Percentiles rank a stretch among this genome's conserved stretches.
These are phyloP conservation scores for Mycena metata DNA, from an alignment of 768 basidiomycete genomes.

Conservation along the genomic window DNA sequence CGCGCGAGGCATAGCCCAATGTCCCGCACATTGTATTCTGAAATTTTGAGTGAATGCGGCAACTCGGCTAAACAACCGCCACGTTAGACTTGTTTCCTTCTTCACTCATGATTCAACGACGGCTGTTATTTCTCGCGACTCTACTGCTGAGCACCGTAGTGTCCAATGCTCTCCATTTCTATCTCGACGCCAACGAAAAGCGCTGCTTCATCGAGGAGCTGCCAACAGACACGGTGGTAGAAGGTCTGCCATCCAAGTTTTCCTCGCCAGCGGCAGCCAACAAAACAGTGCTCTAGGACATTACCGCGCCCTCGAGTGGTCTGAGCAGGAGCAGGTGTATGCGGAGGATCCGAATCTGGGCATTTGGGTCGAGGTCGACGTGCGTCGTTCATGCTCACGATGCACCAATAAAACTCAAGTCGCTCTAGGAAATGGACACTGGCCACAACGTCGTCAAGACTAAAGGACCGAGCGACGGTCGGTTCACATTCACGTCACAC, in stretches of 20 bases:
- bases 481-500: slow-evolving; percentile 98
- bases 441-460: slow-evolving; percentile 89
- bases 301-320: slow-evolving; percentile 94
- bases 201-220: slow-evolving; percentile 98
- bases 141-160: slow-evolving; percentile 58
- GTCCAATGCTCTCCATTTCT: slow-evolving; percentile 91
- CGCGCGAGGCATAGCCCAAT: neutral
- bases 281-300: slow-evolving; percentile 69
- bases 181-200: slow-evolving; percentile 93
- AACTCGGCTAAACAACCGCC: slow-evolving; percentile 26
- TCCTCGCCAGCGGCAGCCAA: slow-evolving; percentile 4
- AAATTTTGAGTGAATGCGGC: neutral
- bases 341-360: slow-evolving; percentile 81
- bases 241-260: slow-evolving; percentile 66
- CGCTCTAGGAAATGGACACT: slow-evolving; percentile 83
- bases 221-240: slow-evolving; percentile 94
- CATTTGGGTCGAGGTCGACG: slow-evolving; percentile 92
- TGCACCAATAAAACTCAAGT: slow-evolving; percentile 5
- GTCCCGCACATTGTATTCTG: no score
- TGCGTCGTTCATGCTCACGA: slow-evolving; percentile 53
- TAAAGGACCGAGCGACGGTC: slow-evolving; percentile 89
- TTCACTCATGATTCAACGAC: slow-evolving; percentile 40
- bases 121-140: slow-evolving; percentile 48
- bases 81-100: slow-evolving; percentile 13
- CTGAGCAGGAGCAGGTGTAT: slow-evolving; percentile 78